Conservation (phyloP, 495 filamentous ascomycete genomes). For the Hamigera avellanea region DNA sequence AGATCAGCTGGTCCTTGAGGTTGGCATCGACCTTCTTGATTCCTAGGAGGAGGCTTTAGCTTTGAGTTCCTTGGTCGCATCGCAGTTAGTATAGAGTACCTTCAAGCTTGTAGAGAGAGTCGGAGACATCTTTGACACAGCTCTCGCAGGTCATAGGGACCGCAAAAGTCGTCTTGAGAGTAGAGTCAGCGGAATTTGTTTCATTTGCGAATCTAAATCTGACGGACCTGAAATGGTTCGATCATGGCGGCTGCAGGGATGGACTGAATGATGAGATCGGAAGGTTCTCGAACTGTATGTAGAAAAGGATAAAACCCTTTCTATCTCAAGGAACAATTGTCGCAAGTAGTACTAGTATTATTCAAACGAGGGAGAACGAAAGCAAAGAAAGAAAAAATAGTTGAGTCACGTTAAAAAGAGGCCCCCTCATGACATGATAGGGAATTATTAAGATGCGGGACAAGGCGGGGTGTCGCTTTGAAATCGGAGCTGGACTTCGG, state of each 20-base stretch:
- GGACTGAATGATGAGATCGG: no score
- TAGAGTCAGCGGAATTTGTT: conserved; percentile 1
- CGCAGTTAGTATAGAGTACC: no score
- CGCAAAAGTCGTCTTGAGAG: conserved; percentile 71
- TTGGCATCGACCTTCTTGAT: conserved; percentile 38
- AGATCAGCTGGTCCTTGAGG: conserved; percentile 36
- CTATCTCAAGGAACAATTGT: no score
- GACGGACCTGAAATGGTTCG: conserved; percentile 44
- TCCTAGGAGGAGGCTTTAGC: conserved; percentile 14
- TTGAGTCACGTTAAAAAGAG: no score
- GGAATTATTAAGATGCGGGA: conserved; percentile 2
- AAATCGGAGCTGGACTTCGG: conserved; percentile 22
- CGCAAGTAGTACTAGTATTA: no score
- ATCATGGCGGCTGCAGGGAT: conserved; percentile 39
- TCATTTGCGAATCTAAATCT: background rate
- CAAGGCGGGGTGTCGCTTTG: conserved; percentile 21
- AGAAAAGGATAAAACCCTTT: no score
- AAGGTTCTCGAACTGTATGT: no score
- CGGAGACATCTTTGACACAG: conserved; percentile 77
- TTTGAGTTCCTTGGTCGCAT: no score
- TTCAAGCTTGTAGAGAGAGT: conserved; percentile 57
- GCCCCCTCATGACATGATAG: background rate
- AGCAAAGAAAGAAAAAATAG: conserved; percentile 2
- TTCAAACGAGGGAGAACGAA: no score
- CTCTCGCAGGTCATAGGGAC: conserved; percentile 84